Base-by-base conservation (phyloP, 768 basidiomycete species). In the Butyriboletus loyo region DNA sequence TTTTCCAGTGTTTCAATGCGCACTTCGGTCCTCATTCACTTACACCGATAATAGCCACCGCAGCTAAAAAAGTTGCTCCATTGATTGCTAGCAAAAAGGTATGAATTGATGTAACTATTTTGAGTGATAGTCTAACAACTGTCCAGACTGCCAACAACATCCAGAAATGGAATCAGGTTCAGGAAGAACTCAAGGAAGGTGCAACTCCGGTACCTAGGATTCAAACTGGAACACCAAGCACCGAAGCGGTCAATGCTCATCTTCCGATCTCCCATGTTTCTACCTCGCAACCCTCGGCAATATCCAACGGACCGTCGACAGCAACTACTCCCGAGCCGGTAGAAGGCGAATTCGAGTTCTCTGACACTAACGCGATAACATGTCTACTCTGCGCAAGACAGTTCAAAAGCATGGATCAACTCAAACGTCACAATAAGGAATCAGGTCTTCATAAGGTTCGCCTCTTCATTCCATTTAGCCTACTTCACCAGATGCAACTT, bases 81-180 rank as follows among this genome's bases (percentile, higher is more conserved):
- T 72, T 92, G 58, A 86, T 92, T 34, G 84, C 86, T 21, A 92
- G 87, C 67, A 91, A 85, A 77, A 93, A 92, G 85, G 92, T 87
- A 60, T 34, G 70, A 56, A 54, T 27, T 4, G 1, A 35, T 27
- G 11, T 46, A 6, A 7, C 40, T 19, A 14, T 43, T 28, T 15
- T 17, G 21, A 9, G 19, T 22, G 8, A 17, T 43, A n/a, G 46
- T 30, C n/a, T 61, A 39, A 57, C 47, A 25, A 53, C 15, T 43
- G 8, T 47, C 37, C 66, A 97, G 92, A 89, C 85, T 40, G 89
- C 82, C 44, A 89, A 81, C 68, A 93, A 94, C 63, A 98, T 99
- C 66, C 86, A 80, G 63, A 98, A 98, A 67, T 99, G 96, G 97
- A 98, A 95, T 66, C 87, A 87, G 73, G 91, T 95, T 10, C 92